These are phyloP conservation scores for Cryptosporidium sp. DNA, from an alignment of 169 alveolate species.

Conservation along the genomic window DNA sequence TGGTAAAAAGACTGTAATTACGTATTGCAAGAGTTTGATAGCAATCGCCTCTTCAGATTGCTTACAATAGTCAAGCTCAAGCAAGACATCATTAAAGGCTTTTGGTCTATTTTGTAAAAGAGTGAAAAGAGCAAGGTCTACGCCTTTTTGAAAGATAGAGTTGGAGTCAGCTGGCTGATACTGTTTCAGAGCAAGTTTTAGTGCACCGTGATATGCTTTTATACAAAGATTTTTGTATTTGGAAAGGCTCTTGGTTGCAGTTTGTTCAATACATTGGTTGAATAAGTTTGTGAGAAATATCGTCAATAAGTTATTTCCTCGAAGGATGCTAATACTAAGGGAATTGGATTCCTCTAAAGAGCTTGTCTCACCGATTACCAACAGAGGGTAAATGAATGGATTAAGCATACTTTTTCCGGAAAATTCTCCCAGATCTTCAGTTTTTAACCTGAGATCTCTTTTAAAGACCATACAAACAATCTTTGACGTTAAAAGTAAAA, in stretches of 20 bases:
- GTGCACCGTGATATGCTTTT: conserved; percentile 63
- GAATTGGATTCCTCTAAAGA: conserved; percentile 61
- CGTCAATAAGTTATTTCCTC: conserved; percentile 38
- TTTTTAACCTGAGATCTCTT: not conserved
- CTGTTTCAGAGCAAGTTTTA: conserved; percentile 52
- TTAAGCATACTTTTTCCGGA: conserved; percentile 5
- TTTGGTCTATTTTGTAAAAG: conserved; percentile 27
- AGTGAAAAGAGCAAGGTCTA: conserved; percentile 37
- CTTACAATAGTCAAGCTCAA: conserved; percentile 53
- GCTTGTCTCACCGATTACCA: conserved; percentile 51
- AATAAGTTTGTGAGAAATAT: conserved; percentile 35
- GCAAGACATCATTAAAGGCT: conserved; percentile 26
- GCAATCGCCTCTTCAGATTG: conserved; percentile 64
- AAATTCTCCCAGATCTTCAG: not conserved
- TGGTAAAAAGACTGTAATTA: conserved; percentile 49
- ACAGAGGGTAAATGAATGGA: conserved; percentile 50
- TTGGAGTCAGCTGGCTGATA: conserved; percentile 60
- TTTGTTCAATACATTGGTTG: conserved; percentile 54
- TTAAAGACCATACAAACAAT: conserved; percentile 36
- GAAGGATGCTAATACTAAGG: conserved; percentile 54
- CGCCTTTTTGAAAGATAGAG: conserved; percentile 34
- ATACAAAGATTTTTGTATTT: conserved; percentile 27
- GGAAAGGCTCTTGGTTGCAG: not conserved
- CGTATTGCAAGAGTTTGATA: conserved; percentile 30
- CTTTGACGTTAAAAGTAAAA: conserved; percentile 37